Percentiles rank a stretch among this genome's conserved stretches.
Conservation (phyloP, 805 yeast genomes). For the Wickerhamiella dianesei region DNA sequence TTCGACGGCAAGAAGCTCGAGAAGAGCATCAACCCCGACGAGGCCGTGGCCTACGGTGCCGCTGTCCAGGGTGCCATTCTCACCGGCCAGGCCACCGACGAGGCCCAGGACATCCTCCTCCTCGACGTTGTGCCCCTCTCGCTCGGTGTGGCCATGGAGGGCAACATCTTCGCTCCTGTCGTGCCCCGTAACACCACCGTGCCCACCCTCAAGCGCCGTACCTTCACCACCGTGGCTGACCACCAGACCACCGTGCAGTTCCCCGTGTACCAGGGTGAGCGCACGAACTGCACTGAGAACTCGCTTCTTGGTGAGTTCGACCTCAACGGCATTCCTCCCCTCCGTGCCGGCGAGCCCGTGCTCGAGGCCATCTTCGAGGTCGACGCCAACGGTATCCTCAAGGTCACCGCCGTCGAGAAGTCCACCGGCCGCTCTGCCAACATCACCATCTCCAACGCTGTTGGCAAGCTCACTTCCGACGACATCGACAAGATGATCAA, state of each 20-base stretch:
- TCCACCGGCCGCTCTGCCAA: conserved; percentile 97
- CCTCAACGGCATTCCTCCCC: conserved; percentile 94
- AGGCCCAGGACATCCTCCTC: conserved; percentile 87
- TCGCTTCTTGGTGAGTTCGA: conserved; percentile 97
- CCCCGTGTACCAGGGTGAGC: conserved; percentile 99
- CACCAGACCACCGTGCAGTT: conserved; percentile 97
- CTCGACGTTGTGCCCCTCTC: conserved; percentile 79
- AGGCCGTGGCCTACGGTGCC: conserved; percentile 99
- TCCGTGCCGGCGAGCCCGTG: conserved; percentile 98
- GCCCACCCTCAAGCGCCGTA: conserved; percentile 97
- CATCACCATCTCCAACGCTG: conserved; percentile 97
- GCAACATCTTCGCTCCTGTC: conserved; percentile 97
- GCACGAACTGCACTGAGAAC: conserved; percentile 97
- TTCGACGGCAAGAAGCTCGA: conserved; percentile 94
- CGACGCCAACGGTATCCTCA: conserved; percentile 98
- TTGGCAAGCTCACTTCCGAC: conserved; percentile 92
- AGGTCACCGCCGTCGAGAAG: conserved; percentile 97
- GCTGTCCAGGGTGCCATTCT: conserved; percentile 99
- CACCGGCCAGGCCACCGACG: conserved; percentile 82
- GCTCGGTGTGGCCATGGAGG: conserved; percentile 99
- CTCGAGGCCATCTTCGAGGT: conserved; percentile 98
- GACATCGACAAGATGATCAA: conserved; percentile 97
- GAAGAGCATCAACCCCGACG: conserved; percentile 97
- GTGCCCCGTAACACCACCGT: conserved; percentile 99
- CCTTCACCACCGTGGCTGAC: conserved; percentile 97